Conservation (phyloP, 106 monocot genomes). For the Chionographis japonica region DNA sequence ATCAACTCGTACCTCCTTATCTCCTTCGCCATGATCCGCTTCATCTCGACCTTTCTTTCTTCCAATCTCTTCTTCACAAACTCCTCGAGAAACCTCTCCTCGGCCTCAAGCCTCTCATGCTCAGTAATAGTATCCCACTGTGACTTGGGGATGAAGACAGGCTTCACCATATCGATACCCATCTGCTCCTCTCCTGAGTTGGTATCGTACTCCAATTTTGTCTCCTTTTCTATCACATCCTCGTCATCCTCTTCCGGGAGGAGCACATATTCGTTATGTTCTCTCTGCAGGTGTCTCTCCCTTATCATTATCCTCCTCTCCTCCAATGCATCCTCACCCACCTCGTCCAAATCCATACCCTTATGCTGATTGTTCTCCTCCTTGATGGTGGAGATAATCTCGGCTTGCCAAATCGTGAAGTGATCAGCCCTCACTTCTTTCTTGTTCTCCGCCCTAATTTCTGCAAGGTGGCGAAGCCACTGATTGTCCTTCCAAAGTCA, state of each 20-base stretch:
- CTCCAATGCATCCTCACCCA: slow-evolving; percentile 25
- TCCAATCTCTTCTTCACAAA: slow-evolving; percentile 29
- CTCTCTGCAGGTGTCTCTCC: slow-evolving; percentile 17
- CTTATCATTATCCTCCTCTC: slow-evolving; percentile 24
- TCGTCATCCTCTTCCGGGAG: slow-evolving; percentile 18
- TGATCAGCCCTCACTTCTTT: slow-evolving; percentile 81
- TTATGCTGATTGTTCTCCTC: slow-evolving; percentile 38
- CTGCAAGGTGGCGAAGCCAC: slow-evolving; percentile 69
- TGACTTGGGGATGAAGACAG: slow-evolving; percentile 35
- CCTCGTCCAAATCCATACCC: slow-evolving; percentile 17
- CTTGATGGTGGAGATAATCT: slow-evolving; percentile 43
- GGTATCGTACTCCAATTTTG: slow-evolving; percentile 44
- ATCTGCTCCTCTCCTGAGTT: slow-evolving; percentile 47
- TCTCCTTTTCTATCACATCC: slow-evolving; percentile 56
- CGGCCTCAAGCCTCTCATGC: slow-evolving; percentile 38
- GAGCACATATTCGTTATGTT: slow-evolving; percentile 17
- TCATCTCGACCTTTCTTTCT: slow-evolving; percentile 37
- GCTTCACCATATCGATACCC: slow-evolving; percentile 44
- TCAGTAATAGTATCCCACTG: slow-evolving; percentile 46
- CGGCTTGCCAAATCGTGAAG: slow-evolving; percentile 80
- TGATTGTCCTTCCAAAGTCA: slow-evolving; percentile 46
- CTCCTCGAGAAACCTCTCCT: slow-evolving; percentile 35
- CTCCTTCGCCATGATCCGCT: slow-evolving; percentile 49
- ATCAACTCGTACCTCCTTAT: slow-evolving; percentile 52
- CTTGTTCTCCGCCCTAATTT: slow-evolving; percentile 57